A percentile compares a stretch with the other conserved stretches of the same genome.
Conservation (phyloP, 2,329 filamentous ascomycete species). For the Aspergillus chevalieri region DNA sequence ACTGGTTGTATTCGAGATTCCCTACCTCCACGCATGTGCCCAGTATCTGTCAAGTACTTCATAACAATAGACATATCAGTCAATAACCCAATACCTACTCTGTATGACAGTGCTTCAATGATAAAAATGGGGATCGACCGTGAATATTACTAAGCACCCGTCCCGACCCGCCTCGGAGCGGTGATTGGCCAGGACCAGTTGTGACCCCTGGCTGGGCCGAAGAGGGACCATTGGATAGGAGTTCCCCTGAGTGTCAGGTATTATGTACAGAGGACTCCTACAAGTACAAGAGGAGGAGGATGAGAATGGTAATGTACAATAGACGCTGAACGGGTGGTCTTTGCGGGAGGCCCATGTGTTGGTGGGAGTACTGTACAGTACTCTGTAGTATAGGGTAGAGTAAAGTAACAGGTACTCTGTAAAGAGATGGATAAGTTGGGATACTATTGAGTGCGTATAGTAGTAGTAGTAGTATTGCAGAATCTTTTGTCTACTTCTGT, state of each 20-base stretch:
- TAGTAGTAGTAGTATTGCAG: no score
- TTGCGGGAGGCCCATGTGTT: neutral
- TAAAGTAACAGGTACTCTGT: neutral
- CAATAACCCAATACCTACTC: neutral
- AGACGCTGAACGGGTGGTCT: neutral
- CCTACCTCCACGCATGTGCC: no score
- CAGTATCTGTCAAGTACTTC: no score
- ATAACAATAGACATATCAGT: no score
- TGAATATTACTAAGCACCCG: neutral
- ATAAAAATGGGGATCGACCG: neutral
- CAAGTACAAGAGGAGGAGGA: neutral
- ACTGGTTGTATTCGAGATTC: no score
- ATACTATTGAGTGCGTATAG: no score
- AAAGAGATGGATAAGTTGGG: neutral
- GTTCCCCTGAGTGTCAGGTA: neutral
- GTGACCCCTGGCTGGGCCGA: neutral
- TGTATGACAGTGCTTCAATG: neutral
- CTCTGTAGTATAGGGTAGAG: neutral
- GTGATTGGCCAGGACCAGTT: neutral
- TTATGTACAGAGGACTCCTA: neutral
- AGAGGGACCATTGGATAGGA: neutral
- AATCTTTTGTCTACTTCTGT: neutral
- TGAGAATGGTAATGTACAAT: neutral
- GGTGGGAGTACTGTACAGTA: neutral
- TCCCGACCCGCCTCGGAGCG: neutral